Base-by-base conservation (phyloP, 345 rosid species). In the Theobroma cacao region DNA sequence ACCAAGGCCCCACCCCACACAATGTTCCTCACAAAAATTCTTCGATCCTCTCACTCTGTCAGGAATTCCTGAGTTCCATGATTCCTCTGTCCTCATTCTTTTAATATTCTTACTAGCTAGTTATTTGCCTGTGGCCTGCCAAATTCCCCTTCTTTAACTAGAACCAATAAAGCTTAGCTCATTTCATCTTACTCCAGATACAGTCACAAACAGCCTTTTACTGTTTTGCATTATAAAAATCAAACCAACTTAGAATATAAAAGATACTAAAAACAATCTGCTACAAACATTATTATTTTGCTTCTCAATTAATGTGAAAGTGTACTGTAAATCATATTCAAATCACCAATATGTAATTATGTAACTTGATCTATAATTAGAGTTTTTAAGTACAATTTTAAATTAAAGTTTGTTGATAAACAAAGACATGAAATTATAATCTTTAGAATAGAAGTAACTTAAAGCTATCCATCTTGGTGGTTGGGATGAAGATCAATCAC, bases 131-230 rank as follows among this genome's bases (percentile, higher is more conserved):
- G 36, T 14, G 36, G n/a, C 36, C 66, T 63, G 43, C 68, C 68
- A 63, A 63, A 63, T 63, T 34, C 68, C 68, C 22, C 34, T 34
- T 34, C 68, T 63, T 63, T 63, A 63, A 63, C 68, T 63, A 34
- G 18, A 33, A 18, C 24, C 68, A 34, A 63, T 63, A 63, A 63
- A 63, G 68, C 68, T 33, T 8, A 17, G 3, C 68, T 34, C 68
- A 18, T 17, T 31, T 63, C 38, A 62, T 63, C 43, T 18, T 33
- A 34, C 15, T 63, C 43, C 68, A 63, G 17, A 33, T 33, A 33
- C 67, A 62, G 24, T 62, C 43, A 62, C 24, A 18, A 63, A 20
- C 68, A 63, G 45, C 68, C 68, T 63, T 62, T 63, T 36, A 8
- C 26, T 63, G 45, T 34, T 63, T 33, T 60, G 34, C 2, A 63